Conservation (phyloP, 768 basidiomycete species). For the Albatrellus ellisii region DNA sequence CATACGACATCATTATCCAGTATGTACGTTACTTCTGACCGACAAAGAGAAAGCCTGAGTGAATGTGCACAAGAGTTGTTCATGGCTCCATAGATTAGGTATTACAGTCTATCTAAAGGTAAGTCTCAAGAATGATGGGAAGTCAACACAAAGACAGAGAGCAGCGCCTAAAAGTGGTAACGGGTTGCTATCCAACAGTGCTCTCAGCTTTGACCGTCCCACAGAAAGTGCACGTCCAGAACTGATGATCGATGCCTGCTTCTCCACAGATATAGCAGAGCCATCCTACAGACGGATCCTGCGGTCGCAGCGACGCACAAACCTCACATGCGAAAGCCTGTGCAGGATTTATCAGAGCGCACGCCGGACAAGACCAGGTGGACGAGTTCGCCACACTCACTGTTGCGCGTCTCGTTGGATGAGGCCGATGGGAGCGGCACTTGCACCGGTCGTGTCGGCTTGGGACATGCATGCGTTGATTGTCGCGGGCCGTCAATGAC, state of each 20-base stretch:
- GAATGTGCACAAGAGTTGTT: no score
- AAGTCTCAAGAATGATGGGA: no score
- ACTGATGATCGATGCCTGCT: constrained; percentile 42
- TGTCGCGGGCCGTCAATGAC: constrained; percentile 15
- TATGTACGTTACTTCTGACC: no score
- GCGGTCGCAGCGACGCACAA: constrained; percentile 27
- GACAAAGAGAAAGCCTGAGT: no score
- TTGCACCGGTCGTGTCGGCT: constrained; percentile 3
- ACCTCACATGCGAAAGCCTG: constrained; percentile 41
- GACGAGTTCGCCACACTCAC: background rate
- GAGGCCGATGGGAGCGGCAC: constrained; percentile 1
- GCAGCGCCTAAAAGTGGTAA: constrained; percentile 1
- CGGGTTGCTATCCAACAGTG: constrained; percentile 2
- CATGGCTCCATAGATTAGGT: no score
- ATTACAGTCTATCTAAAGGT: no score
- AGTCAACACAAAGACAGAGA: no score
- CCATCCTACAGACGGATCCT: constrained; percentile 27
- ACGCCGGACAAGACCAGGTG: constrained; percentile 40
- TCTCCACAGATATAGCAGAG: constrained; percentile 53
- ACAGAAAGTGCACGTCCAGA: constrained; percentile 69
- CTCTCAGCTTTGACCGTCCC: constrained; percentile 45
- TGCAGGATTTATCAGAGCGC: constrained; percentile 50
- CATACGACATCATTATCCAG: no score
- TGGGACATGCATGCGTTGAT: constrained; percentile 8
- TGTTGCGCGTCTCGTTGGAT: constrained; percentile 5